Conservation (phyloP, 306 rosid species). For the Urtica urens region DNA sequence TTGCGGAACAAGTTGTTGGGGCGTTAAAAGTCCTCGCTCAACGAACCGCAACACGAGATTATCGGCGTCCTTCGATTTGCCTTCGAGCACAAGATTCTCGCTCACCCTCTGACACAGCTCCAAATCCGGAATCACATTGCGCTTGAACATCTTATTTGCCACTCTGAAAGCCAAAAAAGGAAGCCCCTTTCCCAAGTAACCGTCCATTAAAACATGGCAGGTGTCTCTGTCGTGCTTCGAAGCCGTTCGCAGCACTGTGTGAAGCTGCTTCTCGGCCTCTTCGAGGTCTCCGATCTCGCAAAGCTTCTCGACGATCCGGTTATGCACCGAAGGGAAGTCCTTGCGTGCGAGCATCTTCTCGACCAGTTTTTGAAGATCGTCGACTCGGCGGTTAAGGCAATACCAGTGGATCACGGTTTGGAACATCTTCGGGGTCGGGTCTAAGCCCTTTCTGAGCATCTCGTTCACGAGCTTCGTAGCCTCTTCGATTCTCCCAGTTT, state of each 20-base stretch:
- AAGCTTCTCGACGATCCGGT: constrained; percentile 76
- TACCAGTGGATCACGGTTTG: constrained; percentile 63
- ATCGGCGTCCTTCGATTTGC: constrained; percentile 66
- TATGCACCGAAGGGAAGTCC: constrained; percentile 44
- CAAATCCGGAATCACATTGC: constrained; percentile 73
- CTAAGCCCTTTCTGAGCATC: constrained; percentile 64
- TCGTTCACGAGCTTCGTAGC: constrained; percentile 44
- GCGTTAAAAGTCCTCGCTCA: constrained; percentile 49
- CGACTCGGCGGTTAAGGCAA: constrained; percentile 52
- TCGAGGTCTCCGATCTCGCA: constrained; percentile 59
- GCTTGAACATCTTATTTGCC: constrained; percentile 69
- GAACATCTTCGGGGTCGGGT: constrained; percentile 80
- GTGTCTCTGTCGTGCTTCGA: constrained; percentile 66
- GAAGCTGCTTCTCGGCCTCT: constrained; percentile 64
- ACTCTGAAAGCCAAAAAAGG: constrained; percentile 70
- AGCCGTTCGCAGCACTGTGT: constrained; percentile 80
- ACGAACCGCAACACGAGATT: constrained; percentile 62
- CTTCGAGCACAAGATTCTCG: constrained; percentile 43
- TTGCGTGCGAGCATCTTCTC: constrained; percentile 58
- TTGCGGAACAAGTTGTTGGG: constrained; percentile 25
- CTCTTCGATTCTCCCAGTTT: constrained; percentile 61
- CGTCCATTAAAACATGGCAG: constrained; percentile 66
- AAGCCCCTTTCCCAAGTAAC: constrained; percentile 47
- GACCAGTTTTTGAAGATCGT: constrained; percentile 52
- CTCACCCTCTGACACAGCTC: constrained; percentile 69